Conservation (phyloP, 2,329 filamentous ascomycete genomes). For the Phyllachora maydis region DNA sequence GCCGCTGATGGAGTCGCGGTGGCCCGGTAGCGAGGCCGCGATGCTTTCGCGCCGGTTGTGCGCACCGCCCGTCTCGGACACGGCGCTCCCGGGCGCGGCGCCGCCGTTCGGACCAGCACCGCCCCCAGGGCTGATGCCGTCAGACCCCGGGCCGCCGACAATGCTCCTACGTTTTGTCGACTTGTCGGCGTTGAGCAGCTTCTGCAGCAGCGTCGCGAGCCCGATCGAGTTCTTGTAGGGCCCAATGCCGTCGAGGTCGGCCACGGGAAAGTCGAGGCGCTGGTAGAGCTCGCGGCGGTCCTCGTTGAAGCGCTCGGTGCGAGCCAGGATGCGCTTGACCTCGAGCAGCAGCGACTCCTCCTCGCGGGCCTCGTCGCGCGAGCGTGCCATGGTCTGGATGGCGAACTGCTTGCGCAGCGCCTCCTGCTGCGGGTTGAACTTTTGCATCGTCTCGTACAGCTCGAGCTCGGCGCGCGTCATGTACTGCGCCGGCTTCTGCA, state of each 20-base stretch:
- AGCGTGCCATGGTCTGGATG: conserved; percentile 55
- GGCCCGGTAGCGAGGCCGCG: conserved; percentile 18
- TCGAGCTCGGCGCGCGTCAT: conserved; percentile 79
- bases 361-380: conserved; percentile 74
- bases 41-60: conserved; percentile 30
- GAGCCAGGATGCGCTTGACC: conserved; percentile 74
- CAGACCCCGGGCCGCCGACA: conserved; percentile 38
- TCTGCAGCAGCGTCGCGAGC: conserved; percentile 61
- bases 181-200: conserved; percentile 66
- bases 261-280: conserved; percentile 61
- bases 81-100: conserved; percentile 14
- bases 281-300: conserved; percentile 76
- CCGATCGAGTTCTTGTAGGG: conserved; percentile 67
- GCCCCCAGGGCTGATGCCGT: conserved; percentile 27
- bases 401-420: conserved; percentile 68
- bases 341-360: conserved; percentile 80
- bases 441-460: conserved; percentile 65
- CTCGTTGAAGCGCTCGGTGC: conserved; percentile 69
- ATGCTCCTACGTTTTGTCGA: conserved; percentile 70
- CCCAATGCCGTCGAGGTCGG: conserved; percentile 49
- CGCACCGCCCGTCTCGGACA: conserved; percentile 16
- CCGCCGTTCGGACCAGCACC: conserved; percentile 17
- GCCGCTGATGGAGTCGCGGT: conserved; percentile 23
- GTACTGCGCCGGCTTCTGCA: conserved; percentile 59
- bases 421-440: conserved; percentile 70